Percentiles rank a stretch among this genome's conserved stretches.
These are phyloP conservation scores for Raphanus sativus DNA, from an alignment of 345 rosid species.

Conservation along the genomic window DNA sequence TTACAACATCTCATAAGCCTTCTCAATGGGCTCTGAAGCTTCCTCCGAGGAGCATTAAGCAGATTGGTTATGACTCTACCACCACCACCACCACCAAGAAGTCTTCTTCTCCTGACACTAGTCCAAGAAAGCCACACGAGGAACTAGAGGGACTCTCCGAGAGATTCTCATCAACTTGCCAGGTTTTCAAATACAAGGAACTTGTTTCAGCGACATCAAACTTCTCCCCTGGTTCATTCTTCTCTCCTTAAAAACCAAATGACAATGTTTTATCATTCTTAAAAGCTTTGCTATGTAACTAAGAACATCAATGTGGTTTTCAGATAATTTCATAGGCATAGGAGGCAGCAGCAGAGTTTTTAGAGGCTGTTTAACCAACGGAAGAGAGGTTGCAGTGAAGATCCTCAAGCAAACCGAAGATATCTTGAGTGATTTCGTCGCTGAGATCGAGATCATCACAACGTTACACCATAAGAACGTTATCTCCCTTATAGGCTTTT, in stretches of 20 bases:
- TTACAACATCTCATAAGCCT: constrained; percentile 36
- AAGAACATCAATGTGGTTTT: neutral
- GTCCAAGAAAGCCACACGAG: constrained; percentile 44
- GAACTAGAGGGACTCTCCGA: constrained; percentile 65
- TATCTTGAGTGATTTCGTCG: constrained; percentile 62
- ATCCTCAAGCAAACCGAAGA: constrained; percentile 75
- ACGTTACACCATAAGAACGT: constrained; percentile 74
- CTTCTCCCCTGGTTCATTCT: constrained; percentile 61
- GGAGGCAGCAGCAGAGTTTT: constrained; percentile 95
- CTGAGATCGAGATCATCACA: constrained; percentile 84
- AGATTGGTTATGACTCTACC: constrained; percentile 28
- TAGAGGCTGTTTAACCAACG: constrained; percentile 71
- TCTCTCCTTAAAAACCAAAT: constrained; percentile 6
- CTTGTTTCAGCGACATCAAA: constrained; percentile 65
- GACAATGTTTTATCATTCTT: constrained; percentile 14
- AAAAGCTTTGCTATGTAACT: neutral
- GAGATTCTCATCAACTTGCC: constrained; percentile 71
- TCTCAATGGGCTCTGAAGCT: constrained; percentile 62
- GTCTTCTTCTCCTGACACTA: constrained; percentile 38
- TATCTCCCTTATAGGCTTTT: constrained; percentile 80
- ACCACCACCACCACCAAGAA: constrained; percentile 2
- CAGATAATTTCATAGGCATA: constrained; percentile 83
- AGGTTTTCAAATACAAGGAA: constrained; percentile 75
- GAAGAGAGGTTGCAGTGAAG: constrained; percentile 91
- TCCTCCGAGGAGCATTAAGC: constrained; percentile 54